These are phyloP conservation scores for Sclerotinia subarctica DNA, from an alignment of 2,329 filamentous ascomycete genomes.

Conservation along the genomic window DNA sequence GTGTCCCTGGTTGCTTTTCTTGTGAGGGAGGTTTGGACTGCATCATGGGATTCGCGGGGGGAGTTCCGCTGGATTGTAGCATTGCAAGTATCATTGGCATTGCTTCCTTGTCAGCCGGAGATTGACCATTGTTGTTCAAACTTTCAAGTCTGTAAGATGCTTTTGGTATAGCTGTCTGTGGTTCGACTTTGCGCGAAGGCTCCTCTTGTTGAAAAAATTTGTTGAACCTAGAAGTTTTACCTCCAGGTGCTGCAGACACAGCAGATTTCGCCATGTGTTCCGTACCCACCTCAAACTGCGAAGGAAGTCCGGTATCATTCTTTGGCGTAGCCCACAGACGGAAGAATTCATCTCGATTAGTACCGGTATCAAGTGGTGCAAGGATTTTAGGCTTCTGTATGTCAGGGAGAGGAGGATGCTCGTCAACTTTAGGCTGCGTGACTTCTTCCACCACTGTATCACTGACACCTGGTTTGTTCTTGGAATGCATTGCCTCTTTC, in stretches of 20 bases:
- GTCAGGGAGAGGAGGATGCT: conserved; percentile 39
- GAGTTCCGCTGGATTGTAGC: conserved; percentile 56
- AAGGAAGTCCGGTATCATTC: conserved; percentile 45
- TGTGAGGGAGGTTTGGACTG: conserved; percentile 39
- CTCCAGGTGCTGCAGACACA: conserved; percentile 48
- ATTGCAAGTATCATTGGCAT: conserved; percentile 82
- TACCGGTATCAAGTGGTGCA: conserved; percentile 57
- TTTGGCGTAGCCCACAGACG: conserved; percentile 50
- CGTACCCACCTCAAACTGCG: conserved; percentile 43
- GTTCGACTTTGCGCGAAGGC: conserved; percentile 48
- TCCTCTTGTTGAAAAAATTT: conserved; percentile 68
- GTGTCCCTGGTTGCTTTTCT: conserved; percentile 47
- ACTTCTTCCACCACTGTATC: conserved; percentile 40
- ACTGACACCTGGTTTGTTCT: conserved; percentile 30
- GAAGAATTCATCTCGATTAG: conserved; percentile 71
- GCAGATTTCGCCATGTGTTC: conserved; percentile 44
- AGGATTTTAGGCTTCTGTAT: conserved; percentile 53
- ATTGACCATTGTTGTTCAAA: conserved; percentile 28
- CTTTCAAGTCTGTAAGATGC: conserved; percentile 30
- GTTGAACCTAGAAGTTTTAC: conserved; percentile 80
- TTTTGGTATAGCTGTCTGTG: conserved; percentile 44
- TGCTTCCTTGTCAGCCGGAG: conserved; percentile 71
- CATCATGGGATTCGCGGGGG: conserved; percentile 41
- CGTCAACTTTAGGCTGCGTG: conserved; percentile 38
- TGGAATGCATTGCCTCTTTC: conserved; percentile 73